phyloP scores from a whole-genome alignment of 140 eudicot species.

The Senecio squalidus region DNA sequence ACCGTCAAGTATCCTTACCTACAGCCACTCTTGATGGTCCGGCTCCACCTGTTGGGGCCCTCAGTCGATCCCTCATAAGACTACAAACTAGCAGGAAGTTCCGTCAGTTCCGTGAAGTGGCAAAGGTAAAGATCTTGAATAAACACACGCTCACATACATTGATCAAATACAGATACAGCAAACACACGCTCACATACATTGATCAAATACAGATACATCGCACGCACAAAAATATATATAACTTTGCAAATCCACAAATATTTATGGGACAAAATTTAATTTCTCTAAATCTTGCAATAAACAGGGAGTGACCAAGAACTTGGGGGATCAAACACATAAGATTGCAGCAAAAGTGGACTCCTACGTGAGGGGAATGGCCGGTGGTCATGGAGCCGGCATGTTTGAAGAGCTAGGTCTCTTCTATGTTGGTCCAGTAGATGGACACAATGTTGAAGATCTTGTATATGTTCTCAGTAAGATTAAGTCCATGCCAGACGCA shows the following conservation, averaged over 20 bases:
- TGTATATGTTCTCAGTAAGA: constrained; percentile 32
- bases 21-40: constrained; percentile 69
- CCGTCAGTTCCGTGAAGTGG: constrained; percentile 38
- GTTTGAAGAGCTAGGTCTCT: constrained; percentile 59
- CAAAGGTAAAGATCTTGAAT: constrained; percentile 48
- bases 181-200: too few relatives aligned
- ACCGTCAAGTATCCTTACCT: constrained; percentile 60
- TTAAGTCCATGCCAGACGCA: constrained; percentile 35
- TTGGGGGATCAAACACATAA: constrained; percentile 41
- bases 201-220: too few relatives aligned
- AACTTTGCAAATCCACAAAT: neutral
- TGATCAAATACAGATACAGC: too few relatives aligned
- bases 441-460: constrained; percentile 60
- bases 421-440: constrained; percentile 60
- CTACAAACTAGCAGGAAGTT: constrained; percentile 40
- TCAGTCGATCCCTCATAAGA: constrained; percentile 41
- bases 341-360: constrained; percentile 41
- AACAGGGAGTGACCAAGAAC: constrained; percentile 41
- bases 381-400: constrained; percentile 29
- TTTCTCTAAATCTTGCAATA: neutral
- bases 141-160: too few relatives aligned
- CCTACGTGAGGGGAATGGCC: constrained; percentile 24
- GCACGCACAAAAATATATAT: too few relatives aligned
- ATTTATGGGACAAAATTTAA: neutral
- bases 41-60: constrained; percentile 60